A percentile compares a stretch with the other conserved stretches of the same genome.
Evolutionary conservation across 2,329 filamentous ascomycete genomes (phyloP).

Genomic region (Colletotrichum lupini): DNA sequence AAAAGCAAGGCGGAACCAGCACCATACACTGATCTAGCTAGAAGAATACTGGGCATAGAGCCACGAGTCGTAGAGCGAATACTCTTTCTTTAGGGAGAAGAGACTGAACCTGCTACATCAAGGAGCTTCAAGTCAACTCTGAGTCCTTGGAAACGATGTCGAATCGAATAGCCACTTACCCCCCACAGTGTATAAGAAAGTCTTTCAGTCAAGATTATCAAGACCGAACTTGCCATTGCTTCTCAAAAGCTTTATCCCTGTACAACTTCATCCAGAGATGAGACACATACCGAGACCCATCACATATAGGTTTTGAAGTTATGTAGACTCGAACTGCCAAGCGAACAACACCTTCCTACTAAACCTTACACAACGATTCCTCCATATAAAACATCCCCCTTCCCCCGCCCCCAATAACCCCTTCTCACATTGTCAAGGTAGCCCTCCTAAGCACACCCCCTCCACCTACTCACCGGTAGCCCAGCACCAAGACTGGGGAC

Average conservation of each 20-base stretch:
- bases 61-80: too few species aligned
- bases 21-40: too few species aligned
- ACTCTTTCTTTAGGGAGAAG: too few species aligned
- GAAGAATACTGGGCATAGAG: too few species aligned
- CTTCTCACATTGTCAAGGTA: not conserved
- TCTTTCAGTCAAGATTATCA: not conserved
- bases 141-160: not conserved
- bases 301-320: not conserved
- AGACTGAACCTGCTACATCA: too few species aligned
- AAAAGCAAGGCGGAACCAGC: too few species aligned
- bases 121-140: too few species aligned
- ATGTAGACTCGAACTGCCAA: not conserved
- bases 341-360: not conserved
- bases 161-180: not conserved
- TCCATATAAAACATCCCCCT: not conserved
- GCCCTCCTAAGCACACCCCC: not conserved
- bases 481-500: not conserved
- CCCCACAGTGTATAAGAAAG: not conserved
- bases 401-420: too few species aligned
- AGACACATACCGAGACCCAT: not conserved
- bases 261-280: not conserved
- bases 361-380: not conserved
- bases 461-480: not conserved
- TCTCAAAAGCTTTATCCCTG: not conserved
- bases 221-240: not conserved